Evolutionary conservation across 2,329 filamentous ascomycete genomes (phyloP), one percentile per base, ranked within the genome.

Genomic region (Neoascochyta sp.): DNA sequence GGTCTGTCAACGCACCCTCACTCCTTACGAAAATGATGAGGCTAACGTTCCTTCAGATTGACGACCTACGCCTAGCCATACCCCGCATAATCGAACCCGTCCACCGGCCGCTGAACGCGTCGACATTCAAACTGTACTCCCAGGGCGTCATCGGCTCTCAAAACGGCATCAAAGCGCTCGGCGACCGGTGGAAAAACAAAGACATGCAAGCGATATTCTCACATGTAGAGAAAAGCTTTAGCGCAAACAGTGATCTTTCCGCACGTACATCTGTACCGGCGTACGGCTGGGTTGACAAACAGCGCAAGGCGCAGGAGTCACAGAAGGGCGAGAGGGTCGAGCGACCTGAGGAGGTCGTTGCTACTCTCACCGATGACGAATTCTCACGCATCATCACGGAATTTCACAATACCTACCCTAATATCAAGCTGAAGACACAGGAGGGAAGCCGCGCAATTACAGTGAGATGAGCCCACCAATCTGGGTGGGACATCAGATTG

Each of bases 11-110:
- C n/a, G 6, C 17, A 9, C n/a, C 7, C 9, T 12, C 14, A 10
- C 11, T 14, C 9, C 5, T 21, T 12, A 11, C 10, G 9, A 31
- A 4, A n/a, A n/a, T n/a, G 1, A 5, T 2, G 2, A 21, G 18
- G 24, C 41, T 51, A 24, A 48, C 16, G 16, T 13, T 8, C 1
- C 7, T 11, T 14, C 29, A 70, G 67, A 50, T 72, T 13, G 60
- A 69, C 21, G 45, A 53, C 20, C 51, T 70, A 4, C 66, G 68
- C 29, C 54, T 63, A 7, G 56, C 63, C 2, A 62, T 72, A 13
- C 67, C 66, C 4, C 57, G 57, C 9, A 50, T 71, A 12, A 53
- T 69, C 19, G 46, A 62, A 7, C 66, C 67, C 2, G 57, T 71
- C 22, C 48, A 48, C 23, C 39, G 41, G 5, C 38, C 51, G 9